Conservation (phyloP, 164 flowering plant species). For the Vitis rupestris region DNA sequence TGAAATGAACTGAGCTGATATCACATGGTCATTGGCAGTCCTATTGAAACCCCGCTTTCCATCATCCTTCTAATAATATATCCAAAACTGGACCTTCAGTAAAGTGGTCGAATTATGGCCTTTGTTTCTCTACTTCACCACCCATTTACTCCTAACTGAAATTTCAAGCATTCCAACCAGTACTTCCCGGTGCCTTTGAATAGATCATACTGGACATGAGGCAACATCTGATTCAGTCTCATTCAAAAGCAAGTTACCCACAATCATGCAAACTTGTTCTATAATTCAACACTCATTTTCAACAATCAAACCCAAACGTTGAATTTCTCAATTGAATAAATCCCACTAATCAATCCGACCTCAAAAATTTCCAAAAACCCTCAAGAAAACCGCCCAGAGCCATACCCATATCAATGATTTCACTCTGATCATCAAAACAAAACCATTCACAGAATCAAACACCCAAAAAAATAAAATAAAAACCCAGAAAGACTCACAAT, state of each 20-base stretch:
- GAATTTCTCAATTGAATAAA: neutral
- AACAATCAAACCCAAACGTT: neutral
- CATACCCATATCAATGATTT: too few relatives aligned
- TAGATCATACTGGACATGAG: neutral
- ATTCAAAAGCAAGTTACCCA: neutral
- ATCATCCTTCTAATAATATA: too few relatives aligned
- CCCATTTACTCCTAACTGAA: neutral
- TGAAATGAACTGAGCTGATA: neutral
- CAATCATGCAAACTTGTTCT: neutral
- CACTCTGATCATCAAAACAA: too few relatives aligned
- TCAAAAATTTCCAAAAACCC: too few relatives aligned
- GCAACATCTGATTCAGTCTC: neutral
- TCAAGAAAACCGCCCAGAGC: too few relatives aligned
- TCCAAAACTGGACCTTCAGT: neutral
- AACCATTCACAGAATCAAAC: too few relatives aligned
- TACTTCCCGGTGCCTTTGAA: neutral
- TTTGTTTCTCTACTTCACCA: neutral
- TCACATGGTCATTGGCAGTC: too few relatives aligned
- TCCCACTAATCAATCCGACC: neutral
- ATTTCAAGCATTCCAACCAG: neutral
- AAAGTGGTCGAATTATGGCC: neutral
- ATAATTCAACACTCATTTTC: neutral
- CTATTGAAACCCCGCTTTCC: too few relatives aligned
- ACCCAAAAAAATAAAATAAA: too few relatives aligned
- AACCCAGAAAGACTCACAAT: constrained; percentile 41